Conservation (phyloP, 106 monocot species). For the Acanthochlamys bracteata region DNA sequence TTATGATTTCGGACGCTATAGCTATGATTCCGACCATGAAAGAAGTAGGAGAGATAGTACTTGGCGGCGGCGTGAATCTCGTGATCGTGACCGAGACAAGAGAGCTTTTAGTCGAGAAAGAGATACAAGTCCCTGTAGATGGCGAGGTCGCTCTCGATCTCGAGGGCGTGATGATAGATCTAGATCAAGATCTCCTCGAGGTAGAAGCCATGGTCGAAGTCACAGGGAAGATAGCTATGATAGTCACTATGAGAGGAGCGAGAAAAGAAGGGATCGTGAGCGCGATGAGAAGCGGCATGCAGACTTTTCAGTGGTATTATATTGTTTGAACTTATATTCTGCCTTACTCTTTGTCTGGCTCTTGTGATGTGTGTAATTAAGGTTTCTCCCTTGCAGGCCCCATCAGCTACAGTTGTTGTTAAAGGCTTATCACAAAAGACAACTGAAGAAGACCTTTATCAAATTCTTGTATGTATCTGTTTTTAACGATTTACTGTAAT, state of each 20-base stretch:
- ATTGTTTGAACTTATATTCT: neutral
- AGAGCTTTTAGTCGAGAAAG: constrained; percentile 55
- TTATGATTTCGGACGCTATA: constrained; percentile 52
- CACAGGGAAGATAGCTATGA: constrained; percentile 80
- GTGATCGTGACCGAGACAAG: constrained; percentile 55
- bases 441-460: constrained; percentile 85
- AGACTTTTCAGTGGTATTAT: constrained; percentile 49
- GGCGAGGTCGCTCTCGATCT: constrained; percentile 57
- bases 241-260: constrained; percentile 52
- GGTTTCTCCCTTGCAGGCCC: constrained; percentile 32
- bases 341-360: neutral
- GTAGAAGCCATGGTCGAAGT: constrained; percentile 57
- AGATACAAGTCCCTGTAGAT: constrained; percentile 58
- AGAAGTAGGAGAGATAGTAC: constrained; percentile 60
- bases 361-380: neutral
- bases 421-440: constrained; percentile 93
- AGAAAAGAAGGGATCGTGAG: constrained; percentile 54
- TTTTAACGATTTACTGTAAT: too few species aligned
- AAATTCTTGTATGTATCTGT: constrained; percentile 62
- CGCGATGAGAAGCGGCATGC: constrained; percentile 49
- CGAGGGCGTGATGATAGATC: constrained; percentile 68
- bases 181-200: constrained; percentile 85
- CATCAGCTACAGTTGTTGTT: constrained; percentile 92
- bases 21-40: constrained; percentile 76
- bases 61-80: constrained; percentile 68